A percentile compares a stretch with the other conserved stretches of the same genome.
Conservation (phyloP, 2,329 filamentous ascomycete genomes). For the Xylariaceae sp. region DNA sequence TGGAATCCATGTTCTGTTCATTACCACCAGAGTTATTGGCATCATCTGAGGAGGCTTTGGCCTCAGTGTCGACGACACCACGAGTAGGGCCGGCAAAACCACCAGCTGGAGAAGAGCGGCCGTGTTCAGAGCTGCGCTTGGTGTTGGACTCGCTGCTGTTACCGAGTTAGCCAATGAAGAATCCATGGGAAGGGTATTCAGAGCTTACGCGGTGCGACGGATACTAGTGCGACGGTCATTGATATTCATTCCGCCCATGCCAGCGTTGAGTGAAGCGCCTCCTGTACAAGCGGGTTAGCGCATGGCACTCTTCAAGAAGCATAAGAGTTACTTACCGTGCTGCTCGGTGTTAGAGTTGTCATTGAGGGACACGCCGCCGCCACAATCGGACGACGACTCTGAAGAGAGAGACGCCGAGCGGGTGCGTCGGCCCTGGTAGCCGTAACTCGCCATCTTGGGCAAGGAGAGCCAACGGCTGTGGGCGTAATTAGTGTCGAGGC, state of each 20-base stretch:
- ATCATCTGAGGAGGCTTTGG: constrained; percentile 15
- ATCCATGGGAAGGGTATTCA: neutral
- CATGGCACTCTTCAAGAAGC: neutral
- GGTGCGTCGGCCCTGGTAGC: constrained; percentile 4
- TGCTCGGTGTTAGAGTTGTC: too few relatives aligned
- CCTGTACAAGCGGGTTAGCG: constrained; percentile 11
- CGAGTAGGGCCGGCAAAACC: constrained; percentile 1
- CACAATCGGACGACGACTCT: constrained; percentile 11
- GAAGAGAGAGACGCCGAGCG: constrained; percentile 17
- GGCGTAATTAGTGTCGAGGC: neutral
- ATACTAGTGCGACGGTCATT: neutral
- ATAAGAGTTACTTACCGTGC: constrained; percentile 1
- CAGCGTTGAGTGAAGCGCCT: constrained; percentile 12
- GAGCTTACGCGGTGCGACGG: constrained; percentile 13
- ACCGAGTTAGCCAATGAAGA: neutral
- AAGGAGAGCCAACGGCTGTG: neutral
- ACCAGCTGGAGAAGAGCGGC: neutral
- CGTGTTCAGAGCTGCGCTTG: neutral
- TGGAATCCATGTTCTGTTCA: too few relatives aligned
- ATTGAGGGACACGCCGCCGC: constrained; percentile 5
- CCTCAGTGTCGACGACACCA: constrained; percentile 13
- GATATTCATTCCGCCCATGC: constrained; percentile 12
- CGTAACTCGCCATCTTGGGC: constrained; percentile 13
- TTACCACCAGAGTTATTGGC: neutral
- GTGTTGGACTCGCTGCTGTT: constrained; percentile 13